phyloP scores from a whole-genome alignment of 2,329 filamentous ascomycete species.

The Xylogone sp. region DNA sequence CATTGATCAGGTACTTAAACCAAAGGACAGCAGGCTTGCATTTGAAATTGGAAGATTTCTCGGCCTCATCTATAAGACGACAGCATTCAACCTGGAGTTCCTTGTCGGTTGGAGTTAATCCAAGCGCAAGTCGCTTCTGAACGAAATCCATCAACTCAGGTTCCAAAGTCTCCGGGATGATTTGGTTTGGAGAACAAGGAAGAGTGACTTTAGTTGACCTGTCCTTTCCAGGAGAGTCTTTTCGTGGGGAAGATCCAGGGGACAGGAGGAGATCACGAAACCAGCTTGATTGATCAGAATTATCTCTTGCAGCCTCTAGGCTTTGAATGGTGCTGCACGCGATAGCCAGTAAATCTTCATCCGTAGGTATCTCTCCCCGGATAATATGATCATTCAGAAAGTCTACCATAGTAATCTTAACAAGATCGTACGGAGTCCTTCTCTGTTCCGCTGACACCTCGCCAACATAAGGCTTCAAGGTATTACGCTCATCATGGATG shows the following conservation, averaged over 20 bases:
- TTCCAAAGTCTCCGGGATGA: not conserved
- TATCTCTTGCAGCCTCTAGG: slow-evolving; percentile 22
- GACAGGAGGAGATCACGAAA: slow-evolving; percentile 56
- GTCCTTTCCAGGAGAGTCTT: not conserved
- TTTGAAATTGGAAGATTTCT: slow-evolving; percentile 33
- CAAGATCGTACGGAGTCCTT: slow-evolving; percentile 56
- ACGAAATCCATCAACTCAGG: slow-evolving; percentile 19
- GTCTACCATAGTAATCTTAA: slow-evolving; percentile 54
- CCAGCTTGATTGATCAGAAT: slow-evolving; percentile 40
- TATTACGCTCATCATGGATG: slow-evolving; percentile 59
- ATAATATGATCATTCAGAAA: slow-evolving; percentile 44
- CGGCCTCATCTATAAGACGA: slow-evolving; percentile 52
- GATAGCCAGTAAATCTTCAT: slow-evolving; percentile 52
- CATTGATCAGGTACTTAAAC: slow-evolving; percentile 48
- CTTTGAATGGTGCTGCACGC: slow-evolving; percentile 56
- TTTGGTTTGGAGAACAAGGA: not conserved
- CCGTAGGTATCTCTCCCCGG: slow-evolving; percentile 38
- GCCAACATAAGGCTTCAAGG: slow-evolving; percentile 50
- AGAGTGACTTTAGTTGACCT: not conserved
- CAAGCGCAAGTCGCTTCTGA: slow-evolving; percentile 32
- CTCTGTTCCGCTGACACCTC: slow-evolving; percentile 38
- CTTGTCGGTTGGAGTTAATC: slow-evolving; percentile 55
- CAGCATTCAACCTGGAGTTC: slow-evolving; percentile 59
- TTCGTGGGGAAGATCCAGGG: slow-evolving; percentile 25
- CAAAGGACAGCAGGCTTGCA: slow-evolving; percentile 42